Conservation (phyloP, 768 basidiomycete species). For the Boletus tomentosulus region DNA sequence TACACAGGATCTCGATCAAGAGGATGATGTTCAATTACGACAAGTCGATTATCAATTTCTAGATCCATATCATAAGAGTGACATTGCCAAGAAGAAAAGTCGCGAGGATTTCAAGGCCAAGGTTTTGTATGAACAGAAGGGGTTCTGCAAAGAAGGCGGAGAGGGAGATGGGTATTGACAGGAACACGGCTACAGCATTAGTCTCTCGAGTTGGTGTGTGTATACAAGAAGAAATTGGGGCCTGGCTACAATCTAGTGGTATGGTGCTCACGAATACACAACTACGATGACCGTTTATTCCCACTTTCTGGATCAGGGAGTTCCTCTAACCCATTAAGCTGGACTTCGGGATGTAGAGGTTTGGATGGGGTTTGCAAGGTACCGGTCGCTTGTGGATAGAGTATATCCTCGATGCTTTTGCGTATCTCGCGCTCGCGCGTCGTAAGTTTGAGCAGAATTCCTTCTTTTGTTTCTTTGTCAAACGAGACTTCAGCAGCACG, state of each 20-base stretch:
- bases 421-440: constrained; percentile 75
- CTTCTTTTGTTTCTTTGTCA: constrained; percentile 74
- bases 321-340: constrained; percentile 46
- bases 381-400: constrained; percentile 44
- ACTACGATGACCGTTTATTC: constrained; percentile 46
- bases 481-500: constrained; percentile 67
- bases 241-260: constrained; percentile 13
- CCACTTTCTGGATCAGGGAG: constrained; percentile 46
- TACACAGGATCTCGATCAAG: constrained; percentile 81
- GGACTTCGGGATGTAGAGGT: constrained; percentile 34
- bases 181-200: constrained; percentile 11
- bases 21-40: constrained; percentile 80
- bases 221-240: constrained; percentile 4
- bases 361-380: constrained; percentile 31
- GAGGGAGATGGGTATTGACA: constrained; percentile 91
- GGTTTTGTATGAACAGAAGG: constrained; percentile 76
- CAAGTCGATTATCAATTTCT: constrained; percentile 71
- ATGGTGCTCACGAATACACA: background rate
- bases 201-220: constrained; percentile 1
- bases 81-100: constrained; percentile 68
- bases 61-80: constrained; percentile 67
- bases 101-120: constrained; percentile 83
- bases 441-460: constrained; percentile 60
- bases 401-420: constrained; percentile 69
- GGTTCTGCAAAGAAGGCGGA: constrained; percentile 92